A percentile compares a stretch with the other conserved stretches of the same genome.
Conservation (phyloP, 768 basidiomycete species). For the Serendipita sp. region DNA sequence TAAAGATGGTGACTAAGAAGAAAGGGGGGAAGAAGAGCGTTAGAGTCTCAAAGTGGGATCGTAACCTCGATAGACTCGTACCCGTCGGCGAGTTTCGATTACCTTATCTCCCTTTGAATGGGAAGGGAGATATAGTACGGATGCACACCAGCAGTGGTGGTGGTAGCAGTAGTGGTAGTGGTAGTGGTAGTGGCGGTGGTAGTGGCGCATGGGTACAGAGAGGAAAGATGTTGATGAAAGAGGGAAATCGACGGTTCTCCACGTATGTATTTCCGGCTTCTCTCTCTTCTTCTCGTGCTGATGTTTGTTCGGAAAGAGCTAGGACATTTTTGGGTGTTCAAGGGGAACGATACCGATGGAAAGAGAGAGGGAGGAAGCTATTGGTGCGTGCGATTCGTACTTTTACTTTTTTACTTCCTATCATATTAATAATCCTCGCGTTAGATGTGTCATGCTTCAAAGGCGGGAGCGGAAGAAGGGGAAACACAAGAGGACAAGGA, state of each 20-base stretch:
- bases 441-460: not conserved
- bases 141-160: not conserved
- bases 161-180: too few relatives aligned
- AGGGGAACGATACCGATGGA: not conserved
- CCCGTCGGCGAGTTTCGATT: not conserved
- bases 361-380: not conserved
- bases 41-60: not conserved
- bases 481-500: too few relatives aligned
- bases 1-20: too few relatives aligned
- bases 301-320: not conserved
- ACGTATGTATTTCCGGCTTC: not conserved
- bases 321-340: not conserved
- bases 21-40: not conserved
- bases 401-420: not conserved
- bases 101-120: not conserved
- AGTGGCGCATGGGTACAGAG: too few relatives aligned
- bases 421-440: not conserved
- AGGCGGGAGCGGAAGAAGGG: not conserved
- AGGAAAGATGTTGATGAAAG: not conserved
- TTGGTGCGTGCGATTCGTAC: not conserved
- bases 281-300: not conserved
- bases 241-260: not conserved
- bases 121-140: not conserved
- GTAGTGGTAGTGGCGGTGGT: too few relatives aligned
- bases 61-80: not conserved